Conservation (phyloP, 2,329 filamentous ascomycete species). For the Hypocrella siamensis region DNA sequence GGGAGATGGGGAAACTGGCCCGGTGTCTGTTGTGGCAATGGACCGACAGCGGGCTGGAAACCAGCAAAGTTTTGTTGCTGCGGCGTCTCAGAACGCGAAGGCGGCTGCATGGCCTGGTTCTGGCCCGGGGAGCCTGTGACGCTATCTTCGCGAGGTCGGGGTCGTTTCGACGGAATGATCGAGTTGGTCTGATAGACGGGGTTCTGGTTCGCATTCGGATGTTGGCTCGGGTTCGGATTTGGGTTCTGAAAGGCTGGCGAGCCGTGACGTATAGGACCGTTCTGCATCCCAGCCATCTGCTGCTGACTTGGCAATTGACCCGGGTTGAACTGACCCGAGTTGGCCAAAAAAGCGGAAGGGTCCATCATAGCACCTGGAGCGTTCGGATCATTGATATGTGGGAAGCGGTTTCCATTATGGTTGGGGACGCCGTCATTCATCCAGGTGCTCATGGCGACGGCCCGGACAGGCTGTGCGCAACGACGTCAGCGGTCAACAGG, state of each 20-base stretch:
- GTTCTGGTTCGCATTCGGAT: slow-evolving; percentile 6
- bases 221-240: slow-evolving; percentile 23
- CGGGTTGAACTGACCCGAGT: slow-evolving; percentile 43
- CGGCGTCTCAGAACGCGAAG: slow-evolving; percentile 84
- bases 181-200: slow-evolving; percentile 71
- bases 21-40: slow-evolving; percentile 45
- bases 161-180: slow-evolving; percentile 80
- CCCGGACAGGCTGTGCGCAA: slow-evolving; percentile 25
- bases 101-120: slow-evolving; percentile 56
- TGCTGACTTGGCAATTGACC: slow-evolving; percentile 38
- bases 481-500: slow-evolving; percentile 29
- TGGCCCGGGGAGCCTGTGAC: slow-evolving; percentile 69
- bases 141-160: slow-evolving; percentile 68
- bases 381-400: slow-evolving; percentile 48
- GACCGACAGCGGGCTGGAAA: slow-evolving; percentile 49
- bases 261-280: slow-evolving; percentile 69
- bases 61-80: slow-evolving; percentile 59
- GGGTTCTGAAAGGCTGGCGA: slow-evolving; percentile 65
- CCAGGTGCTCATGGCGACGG: slow-evolving; percentile 53
- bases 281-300: slow-evolving; percentile 54
- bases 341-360: slow-evolving; percentile 47
- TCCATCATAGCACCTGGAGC: slow-evolving; percentile 45
- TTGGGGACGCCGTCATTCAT: slow-evolving; percentile 56
- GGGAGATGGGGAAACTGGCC: slow-evolving; percentile 70
- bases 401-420: slow-evolving; percentile 55